Conservation (phyloP, 2,329 filamentous ascomycete species). For the Penicillium crustosum region DNA sequence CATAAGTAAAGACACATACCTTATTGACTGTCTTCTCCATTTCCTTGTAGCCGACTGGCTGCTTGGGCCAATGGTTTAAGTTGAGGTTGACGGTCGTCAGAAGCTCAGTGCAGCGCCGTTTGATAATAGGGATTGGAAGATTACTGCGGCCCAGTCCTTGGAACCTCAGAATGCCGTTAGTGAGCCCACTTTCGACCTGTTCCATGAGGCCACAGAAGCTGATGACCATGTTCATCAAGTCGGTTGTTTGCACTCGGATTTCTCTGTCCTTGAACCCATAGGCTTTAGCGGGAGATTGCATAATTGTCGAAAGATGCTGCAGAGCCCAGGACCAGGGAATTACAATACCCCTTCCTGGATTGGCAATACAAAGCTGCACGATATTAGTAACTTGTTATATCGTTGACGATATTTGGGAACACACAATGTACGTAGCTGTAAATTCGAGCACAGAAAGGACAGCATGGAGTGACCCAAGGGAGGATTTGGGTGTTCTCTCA, state of each 20-base stretch:
- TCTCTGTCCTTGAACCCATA: neutral
- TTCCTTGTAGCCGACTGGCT: conserved; percentile 3
- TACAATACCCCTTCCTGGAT: conserved; percentile 9
- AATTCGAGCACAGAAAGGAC: conserved; percentile 17
- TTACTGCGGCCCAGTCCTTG: neutral
- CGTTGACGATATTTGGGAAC: neutral
- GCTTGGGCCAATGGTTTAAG: conserved; percentile 9
- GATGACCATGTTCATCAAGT: neutral
- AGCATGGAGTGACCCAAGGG: conserved; percentile 6
- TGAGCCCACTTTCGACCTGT: conserved; percentile 2
- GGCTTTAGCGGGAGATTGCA: neutral
- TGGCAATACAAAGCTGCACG: conserved; percentile 12
- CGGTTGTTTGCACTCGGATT: neutral
- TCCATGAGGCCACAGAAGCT: conserved; percentile 10
- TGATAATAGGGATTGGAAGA: neutral
- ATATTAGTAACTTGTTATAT: neutral
- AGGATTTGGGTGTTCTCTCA: neutral
- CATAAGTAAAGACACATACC: conserved; percentile 1
- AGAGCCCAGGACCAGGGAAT: conserved; percentile 18
- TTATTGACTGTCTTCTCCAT: neutral
- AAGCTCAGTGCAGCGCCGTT: conserved; percentile 14
- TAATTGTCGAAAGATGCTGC: conserved; percentile 11
- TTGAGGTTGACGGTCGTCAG: conserved; percentile 13
- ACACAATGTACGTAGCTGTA: conserved; percentile 11
- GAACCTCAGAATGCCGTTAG: neutral